These are phyloP conservation scores for Lactuca sativa DNA, from an alignment of 129 eudicot genomes.

Conservation along the genomic window DNA sequence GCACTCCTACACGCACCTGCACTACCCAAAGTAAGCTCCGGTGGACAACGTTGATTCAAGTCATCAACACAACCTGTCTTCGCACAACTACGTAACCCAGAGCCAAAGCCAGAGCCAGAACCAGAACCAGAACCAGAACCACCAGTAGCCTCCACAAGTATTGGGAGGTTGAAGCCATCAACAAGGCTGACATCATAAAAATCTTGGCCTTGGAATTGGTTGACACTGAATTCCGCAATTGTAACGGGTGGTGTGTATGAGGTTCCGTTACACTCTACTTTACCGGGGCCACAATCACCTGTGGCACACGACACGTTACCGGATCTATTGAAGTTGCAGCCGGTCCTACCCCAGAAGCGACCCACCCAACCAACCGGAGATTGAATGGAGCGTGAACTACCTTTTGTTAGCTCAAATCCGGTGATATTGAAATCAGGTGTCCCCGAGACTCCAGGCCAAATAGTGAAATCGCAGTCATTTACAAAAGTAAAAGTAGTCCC, in stretches of 20 bases:
- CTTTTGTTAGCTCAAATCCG: conserved; percentile 54
- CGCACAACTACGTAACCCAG: neutral
- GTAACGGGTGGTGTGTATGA: conserved; percentile 10
- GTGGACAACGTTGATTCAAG: conserved; percentile 34
- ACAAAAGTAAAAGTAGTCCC: conserved; percentile 47
- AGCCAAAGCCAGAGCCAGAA: too few relatives aligned
- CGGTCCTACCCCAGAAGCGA: conserved; percentile 24
- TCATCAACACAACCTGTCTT: conserved; percentile 38
- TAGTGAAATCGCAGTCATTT: conserved; percentile 47
- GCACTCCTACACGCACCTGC: conserved; percentile 43
- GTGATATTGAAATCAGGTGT: conserved; percentile 31
- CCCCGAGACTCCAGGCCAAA: conserved; percentile 43
- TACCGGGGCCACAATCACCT: conserved; percentile 29
- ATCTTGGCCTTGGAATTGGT: neutral
- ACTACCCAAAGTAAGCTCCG: conserved; percentile 25
- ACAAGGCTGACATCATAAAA: conserved; percentile 29
- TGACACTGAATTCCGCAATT: neutral
- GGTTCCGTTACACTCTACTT: conserved; percentile 17
- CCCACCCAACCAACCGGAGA: conserved; percentile 51
- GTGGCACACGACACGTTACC: conserved; percentile 13
- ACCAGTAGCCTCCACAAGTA: conserved; percentile 36
- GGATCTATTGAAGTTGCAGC: conserved; percentile 18
- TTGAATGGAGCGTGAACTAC: conserved; percentile 32
- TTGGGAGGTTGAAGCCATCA: conserved; percentile 39
- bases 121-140: conserved; percentile 21